Evolutionary conservation across 2,329 filamentous ascomycete genomes (phyloP), one percentile per base, ranked within the genome.

Genomic region (Penicillium sp.): DNA sequence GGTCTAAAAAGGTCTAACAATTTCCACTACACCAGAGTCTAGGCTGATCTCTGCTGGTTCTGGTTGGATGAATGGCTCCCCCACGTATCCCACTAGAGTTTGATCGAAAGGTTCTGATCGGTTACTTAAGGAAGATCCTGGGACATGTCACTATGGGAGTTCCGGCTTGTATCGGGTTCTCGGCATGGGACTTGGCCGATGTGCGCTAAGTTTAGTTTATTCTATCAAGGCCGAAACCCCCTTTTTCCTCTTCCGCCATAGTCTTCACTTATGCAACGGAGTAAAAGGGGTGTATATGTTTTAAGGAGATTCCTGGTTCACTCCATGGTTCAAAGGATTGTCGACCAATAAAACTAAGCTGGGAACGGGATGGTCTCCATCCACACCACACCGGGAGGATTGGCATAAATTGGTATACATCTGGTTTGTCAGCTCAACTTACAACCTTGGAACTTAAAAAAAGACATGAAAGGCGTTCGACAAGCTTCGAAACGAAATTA

Each of bases 1-100:
- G 27, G 45, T 44, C 25, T 5, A 58, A 61, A 55, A 49, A 29
- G 21, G 15, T 43, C 8, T n/a, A 62, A 64, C 53, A 49, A 36
- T 60, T 63, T 50, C 64, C 61, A 64, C 63, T 41, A 39, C 27
- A 29, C 53, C 44, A 47, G 45, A 35, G 51, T 58, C 57, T 56
- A 57, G 63, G 60, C 61, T 61, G 49, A 44, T 25, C 41, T 35
- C 13, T 48, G 44, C 36, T 51, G 25, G n/a, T 51, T 43, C 9
- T 65, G 61, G 55, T 65, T 66, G 64, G 63, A 43, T 38, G 39
- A 27, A 17, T 2, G 15, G 39, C 19, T 54, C 47, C 60, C 62
- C 57, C 64, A 63, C 57, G 36, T 48, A 21, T 43, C n/a, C n/a
- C 17, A 36, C 59, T 64, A 59, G 58, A 64, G 29, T 64, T 62